Percentiles rank a stretch among this genome's conserved stretches.
Conservation (phyloP, 2,329 filamentous ascomycete genomes). For the Exserohilum rostratum region DNA sequence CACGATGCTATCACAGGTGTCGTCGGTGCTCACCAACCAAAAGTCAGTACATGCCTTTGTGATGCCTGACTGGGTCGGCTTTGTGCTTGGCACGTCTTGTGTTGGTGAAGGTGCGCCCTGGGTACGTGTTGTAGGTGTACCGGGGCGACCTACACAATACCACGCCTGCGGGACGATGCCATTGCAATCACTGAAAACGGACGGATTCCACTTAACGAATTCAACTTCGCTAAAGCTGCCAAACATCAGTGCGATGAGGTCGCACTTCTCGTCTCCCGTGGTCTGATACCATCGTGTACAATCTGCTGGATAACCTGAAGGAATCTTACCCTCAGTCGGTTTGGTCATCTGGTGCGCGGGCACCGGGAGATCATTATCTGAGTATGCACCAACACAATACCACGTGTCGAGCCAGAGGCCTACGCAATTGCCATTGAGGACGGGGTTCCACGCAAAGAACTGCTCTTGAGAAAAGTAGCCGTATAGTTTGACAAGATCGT, state of each 20-base stretch:
- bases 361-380: not conserved
- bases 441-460: constrained; percentile 1
- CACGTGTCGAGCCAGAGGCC: constrained; percentile 3
- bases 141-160: constrained; percentile 3
- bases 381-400: constrained; percentile 3
- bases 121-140: not conserved
- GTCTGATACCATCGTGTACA: constrained; percentile 1
- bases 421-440: not conserved
- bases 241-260: not conserved
- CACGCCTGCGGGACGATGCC: not conserved
- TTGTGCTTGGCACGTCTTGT: no score
- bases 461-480: constrained; percentile 4
- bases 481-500: not conserved
- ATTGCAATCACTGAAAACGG: not conserved
- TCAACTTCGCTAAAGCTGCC: constrained; percentile 1
- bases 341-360: not conserved
- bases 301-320: not conserved
- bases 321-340: constrained; percentile 1
- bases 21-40: no score
- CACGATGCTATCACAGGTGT: no score
- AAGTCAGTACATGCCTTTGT: no score
- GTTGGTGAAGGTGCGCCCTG: not conserved
- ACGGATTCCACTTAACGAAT: not conserved
- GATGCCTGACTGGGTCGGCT: no score
- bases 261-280: not conserved